phyloP scores from a whole-genome alignment of 2,329 filamentous ascomycete genomes.

The Penicillium aurantiogriseum region DNA sequence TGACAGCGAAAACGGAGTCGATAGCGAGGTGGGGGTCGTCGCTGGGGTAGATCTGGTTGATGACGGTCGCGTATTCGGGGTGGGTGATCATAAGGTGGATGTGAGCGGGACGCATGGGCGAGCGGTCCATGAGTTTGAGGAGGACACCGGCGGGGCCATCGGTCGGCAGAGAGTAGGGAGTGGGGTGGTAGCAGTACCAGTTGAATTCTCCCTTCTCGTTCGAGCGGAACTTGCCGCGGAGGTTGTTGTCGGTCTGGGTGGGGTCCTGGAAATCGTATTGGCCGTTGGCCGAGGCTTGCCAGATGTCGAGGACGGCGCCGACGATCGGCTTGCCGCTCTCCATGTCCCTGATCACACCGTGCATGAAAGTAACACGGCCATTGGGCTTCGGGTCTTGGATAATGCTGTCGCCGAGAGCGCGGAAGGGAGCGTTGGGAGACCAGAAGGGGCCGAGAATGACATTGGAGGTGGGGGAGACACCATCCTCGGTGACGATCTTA shows the following conservation, averaged over 20 bases:
- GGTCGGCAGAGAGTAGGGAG: constrained; percentile 68
- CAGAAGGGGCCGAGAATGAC: constrained; percentile 77
- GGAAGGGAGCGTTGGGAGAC: constrained; percentile 72
- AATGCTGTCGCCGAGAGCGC: constrained; percentile 63
- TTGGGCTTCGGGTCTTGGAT: constrained; percentile 60
- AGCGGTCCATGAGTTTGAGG: constrained; percentile 55
- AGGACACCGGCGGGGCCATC: constrained; percentile 59
- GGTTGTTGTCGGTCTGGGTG: constrained; percentile 69
- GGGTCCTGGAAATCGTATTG: constrained; percentile 76
- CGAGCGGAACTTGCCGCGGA: constrained; percentile 72
- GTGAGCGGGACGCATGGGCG: constrained; percentile 61
- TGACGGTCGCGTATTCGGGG: constrained; percentile 56
- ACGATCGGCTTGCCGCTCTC: constrained; percentile 65
- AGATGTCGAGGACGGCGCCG: constrained; percentile 71
- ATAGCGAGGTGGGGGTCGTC: constrained; percentile 58
- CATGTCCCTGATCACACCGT: constrained; percentile 65
- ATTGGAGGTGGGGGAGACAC: constrained; percentile 67
- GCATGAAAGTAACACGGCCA: constrained; percentile 64
- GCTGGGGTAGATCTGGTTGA: constrained; percentile 59
- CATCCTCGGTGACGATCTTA: constrained; percentile 60
- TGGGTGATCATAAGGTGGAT: constrained; percentile 59
- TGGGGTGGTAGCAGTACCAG: constrained; percentile 74
- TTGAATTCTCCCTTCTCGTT: constrained; percentile 66
- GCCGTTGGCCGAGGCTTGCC: constrained; percentile 73
- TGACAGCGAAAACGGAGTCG: constrained; percentile 62